These are phyloP conservation scores for Colletotrichum theobromicola DNA, from an alignment of 2,329 filamentous ascomycete genomes.

Conservation along the genomic window DNA sequence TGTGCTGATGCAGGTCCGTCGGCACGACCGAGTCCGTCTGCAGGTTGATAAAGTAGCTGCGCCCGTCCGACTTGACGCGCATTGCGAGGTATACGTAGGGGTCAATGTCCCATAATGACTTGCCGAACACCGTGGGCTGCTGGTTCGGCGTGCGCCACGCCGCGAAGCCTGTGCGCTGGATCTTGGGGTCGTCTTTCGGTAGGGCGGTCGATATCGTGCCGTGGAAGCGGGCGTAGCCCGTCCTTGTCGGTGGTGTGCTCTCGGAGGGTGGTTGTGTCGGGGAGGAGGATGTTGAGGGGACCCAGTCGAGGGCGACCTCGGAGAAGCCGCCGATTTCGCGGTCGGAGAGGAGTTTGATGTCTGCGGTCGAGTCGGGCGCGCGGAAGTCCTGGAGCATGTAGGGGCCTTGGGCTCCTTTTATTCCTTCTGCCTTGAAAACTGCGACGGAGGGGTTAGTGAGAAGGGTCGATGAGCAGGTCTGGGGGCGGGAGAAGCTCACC, in stretches of 20 bases:
- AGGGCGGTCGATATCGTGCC: constrained; percentile 88
- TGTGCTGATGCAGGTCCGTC: constrained; percentile 95
- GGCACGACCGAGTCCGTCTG: constrained; percentile 94
- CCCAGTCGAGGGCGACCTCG: constrained; percentile 72
- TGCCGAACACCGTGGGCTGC: constrained; percentile 81
- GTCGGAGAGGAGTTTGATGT: constrained; percentile 84
- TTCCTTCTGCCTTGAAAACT: constrained; percentile 74
- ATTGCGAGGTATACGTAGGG: constrained; percentile 87
- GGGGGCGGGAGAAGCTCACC: constrained; percentile 40
- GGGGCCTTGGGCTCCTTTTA: constrained; percentile 68
- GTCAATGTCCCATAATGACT: constrained; percentile 86
- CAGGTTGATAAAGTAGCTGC: constrained; percentile 93
- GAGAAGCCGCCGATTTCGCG: constrained; percentile 87
- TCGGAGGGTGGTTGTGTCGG: constrained; percentile 16
- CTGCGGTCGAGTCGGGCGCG: constrained; percentile 46
- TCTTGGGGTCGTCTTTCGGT: constrained; percentile 73
- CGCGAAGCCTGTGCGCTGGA: constrained; percentile 85
- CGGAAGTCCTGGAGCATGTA: constrained; percentile 71
- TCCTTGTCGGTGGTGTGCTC: constrained; percentile 4
- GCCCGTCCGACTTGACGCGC: constrained; percentile 86
- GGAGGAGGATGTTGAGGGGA: constrained; percentile 35
- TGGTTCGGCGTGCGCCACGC: constrained; percentile 87
- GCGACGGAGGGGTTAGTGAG: background rate
- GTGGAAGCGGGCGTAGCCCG: constrained; percentile 77
- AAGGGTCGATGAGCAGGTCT: background rate